Conservation (phyloP, 1,284 basidiomycete genomes). For the Farysia itapuensis region DNA sequence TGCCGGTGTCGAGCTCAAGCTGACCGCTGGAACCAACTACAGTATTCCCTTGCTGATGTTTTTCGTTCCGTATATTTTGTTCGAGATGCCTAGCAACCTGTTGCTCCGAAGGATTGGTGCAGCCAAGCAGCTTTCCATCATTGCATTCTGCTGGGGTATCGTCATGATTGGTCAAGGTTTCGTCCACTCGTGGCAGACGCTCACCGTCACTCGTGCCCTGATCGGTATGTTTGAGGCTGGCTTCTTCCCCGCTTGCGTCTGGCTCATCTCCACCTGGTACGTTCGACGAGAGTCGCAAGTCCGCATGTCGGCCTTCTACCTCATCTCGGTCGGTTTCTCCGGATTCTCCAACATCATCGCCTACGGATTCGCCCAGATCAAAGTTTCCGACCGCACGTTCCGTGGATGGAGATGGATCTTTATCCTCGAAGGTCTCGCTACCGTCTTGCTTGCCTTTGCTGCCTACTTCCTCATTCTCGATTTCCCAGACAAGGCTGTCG, state of each 20-base stretch:
- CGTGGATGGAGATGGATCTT: slow-evolving; percentile 58
- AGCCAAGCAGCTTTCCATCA: slow-evolving; percentile 56
- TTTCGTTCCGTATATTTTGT: slow-evolving; percentile 58
- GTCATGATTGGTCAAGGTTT: slow-evolving; percentile 59
- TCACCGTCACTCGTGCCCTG: slow-evolving; percentile 61
- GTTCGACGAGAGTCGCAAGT: slow-evolving; percentile 62
- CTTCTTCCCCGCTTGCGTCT: slow-evolving; percentile 58
- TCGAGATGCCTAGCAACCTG: slow-evolving; percentile 49
- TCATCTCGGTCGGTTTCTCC: slow-evolving; percentile 55
- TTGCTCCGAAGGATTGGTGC: slow-evolving; percentile 60
- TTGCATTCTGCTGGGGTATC: slow-evolving; percentile 60
- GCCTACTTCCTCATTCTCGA: slow-evolving; percentile 55
- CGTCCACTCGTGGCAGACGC: slow-evolving; percentile 37
- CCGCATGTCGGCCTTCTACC: slow-evolving; percentile 62
- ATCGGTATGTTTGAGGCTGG: slow-evolving; percentile 58
- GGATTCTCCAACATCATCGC: slow-evolving; percentile 62
- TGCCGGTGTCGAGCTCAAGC: slow-evolving; percentile 39
- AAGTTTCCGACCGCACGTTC: slow-evolving; percentile 13
- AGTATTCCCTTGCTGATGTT: slow-evolving; percentile 60
- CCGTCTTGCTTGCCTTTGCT: slow-evolving; percentile 33
- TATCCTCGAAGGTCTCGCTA: slow-evolving; percentile 36
- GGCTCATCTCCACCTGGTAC: slow-evolving; percentile 63
- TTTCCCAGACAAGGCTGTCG: slow-evolving; percentile 62
- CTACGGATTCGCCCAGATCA: slow-evolving; percentile 44
- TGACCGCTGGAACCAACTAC: slow-evolving; percentile 50